phyloP scores from a whole-genome alignment of 345 rosid species.

The Sonneratia alba region DNA sequence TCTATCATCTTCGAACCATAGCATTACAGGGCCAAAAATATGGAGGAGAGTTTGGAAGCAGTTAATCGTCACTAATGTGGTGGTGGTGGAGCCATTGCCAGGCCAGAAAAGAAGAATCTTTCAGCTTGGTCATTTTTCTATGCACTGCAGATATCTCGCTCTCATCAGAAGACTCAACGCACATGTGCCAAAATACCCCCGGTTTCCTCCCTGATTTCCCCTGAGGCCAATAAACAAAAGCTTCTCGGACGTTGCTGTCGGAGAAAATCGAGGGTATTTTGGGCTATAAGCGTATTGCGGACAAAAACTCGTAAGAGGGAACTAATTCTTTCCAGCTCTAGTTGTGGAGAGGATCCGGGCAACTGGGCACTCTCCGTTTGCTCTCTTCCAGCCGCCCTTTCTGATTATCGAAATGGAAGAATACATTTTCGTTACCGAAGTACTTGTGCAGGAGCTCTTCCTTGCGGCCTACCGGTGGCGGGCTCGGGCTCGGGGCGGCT shows the following conservation, averaged over 20 bases:
- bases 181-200: slow-evolving; percentile 14
- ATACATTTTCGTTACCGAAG: neutral
- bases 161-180: neutral
- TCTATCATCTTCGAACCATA: neutral
- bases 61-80: no score
- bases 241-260: neutral
- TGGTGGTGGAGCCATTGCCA: no score
- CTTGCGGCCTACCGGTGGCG: neutral
- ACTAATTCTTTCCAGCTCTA: neutral
- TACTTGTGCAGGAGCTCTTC: slow-evolving; percentile 6
- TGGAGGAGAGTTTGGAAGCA: neutral
- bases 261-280: slow-evolving; percentile 18
- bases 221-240: neutral
- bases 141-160: neutral
- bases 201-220: slow-evolving; percentile 8
- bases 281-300: neutral
- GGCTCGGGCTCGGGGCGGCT: neutral
- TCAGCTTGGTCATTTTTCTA: neutral
- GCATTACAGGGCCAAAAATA: neutral
- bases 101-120: neutral
- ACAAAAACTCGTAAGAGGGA: neutral
- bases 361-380: slow-evolving; percentile 18
- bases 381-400: slow-evolving; percentile 4
- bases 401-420: neutral
- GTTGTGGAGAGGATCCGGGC: slow-evolving; percentile 24